Evolutionary conservation across 164 flowering plant species (phyloP), one percentile per base, ranked within the genome.

Genomic region (Magnolia sinica): DNA sequence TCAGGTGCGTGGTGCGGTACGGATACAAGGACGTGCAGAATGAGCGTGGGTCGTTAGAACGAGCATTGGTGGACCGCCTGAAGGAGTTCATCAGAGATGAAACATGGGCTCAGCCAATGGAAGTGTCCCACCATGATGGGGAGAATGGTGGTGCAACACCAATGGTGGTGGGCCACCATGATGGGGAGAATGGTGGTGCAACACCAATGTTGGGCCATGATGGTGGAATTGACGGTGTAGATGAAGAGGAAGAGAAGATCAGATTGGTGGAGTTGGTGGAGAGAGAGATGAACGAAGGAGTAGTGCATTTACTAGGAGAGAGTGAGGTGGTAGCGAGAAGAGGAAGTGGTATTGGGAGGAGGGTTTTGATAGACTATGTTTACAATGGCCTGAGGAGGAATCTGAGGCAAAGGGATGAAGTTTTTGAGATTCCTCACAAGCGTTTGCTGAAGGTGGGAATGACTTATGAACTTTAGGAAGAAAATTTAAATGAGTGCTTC

Each of bases 381-480:
- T 92, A 82, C 69, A 87, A 81, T 79, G 80, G 87, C 80, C 64
- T 91, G 83, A 88, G 82, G 86, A 90, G 83, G 78, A 90, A 87
- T 64, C 73, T 89, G 81, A 88, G 91, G 78, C 89, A 87, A 68
- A 86, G 78, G 24, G 87, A 85, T 7, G 78, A 86, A 74, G 83
- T 85, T 52, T 81, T 88, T 76, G 87, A 82, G 72, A 87, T 92
- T 68, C 97, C 97, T 71, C 93, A 81, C n/a, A 77, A 83, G 70
- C 79, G 88, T 19, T 75, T 91, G 84, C 81, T 92, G 64, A 91
- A 91, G 75, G 95, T 92, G 8, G 94, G 97, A 19, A 87, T 92
- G 93, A 88, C 87, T 7, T 91, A 91, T 29, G 90, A 91, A 76
- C 87, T 92, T 50, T 90, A 84, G 71, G 69, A 55, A 66, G 64